Conservation (phyloP, 129 eudicot species). For the Erigeron canadensis region DNA sequence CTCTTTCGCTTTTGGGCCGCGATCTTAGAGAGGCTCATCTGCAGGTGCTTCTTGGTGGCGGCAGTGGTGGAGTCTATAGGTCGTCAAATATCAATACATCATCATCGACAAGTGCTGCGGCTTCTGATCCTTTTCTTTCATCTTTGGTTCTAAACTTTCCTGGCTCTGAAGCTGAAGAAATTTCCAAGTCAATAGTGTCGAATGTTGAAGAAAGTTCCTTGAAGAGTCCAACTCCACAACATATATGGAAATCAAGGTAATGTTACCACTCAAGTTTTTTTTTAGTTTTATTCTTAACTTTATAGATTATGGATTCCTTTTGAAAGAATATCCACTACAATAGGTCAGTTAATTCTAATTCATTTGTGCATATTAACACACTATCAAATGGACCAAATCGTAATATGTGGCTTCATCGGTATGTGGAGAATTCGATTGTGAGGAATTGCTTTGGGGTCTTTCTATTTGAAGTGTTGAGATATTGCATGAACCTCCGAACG, state of each 20-base stretch:
- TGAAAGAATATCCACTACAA: not conserved
- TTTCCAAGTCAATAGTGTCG: slow-evolving; percentile 62
- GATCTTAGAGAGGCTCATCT: slow-evolving; percentile 95
- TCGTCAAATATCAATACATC: slow-evolving; percentile 40
- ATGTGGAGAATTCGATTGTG: too few species aligned
- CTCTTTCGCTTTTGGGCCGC: slow-evolving; percentile 75
- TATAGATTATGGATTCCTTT: too few species aligned
- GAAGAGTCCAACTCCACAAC: slow-evolving; percentile 43
- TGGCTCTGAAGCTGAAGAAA: slow-evolving; percentile 68
- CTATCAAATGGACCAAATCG: too few species aligned
- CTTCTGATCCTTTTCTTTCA: slow-evolving; percentile 65
- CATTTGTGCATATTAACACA: too few species aligned
- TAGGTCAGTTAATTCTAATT: not conserved
- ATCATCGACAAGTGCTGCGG: slow-evolving; percentile 41
- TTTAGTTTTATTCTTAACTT: not conserved
- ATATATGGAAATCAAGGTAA: slow-evolving; percentile 82
- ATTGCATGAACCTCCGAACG: too few species aligned
- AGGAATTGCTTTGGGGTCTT: too few species aligned
- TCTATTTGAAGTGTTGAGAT: too few species aligned
- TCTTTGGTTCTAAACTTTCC: slow-evolving; percentile 74
- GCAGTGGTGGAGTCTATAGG: slow-evolving; percentile 48
- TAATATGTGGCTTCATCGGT: too few species aligned
- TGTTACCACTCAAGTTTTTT: not conserved
- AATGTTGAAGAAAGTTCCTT: slow-evolving; percentile 51
- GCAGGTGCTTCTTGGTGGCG: slow-evolving; percentile 81